Evolutionary conservation across 2,329 filamentous ascomycete genomes (phyloP), one percentile per base, ranked within the genome.

Genomic region (Claviceps sorghi): DNA sequence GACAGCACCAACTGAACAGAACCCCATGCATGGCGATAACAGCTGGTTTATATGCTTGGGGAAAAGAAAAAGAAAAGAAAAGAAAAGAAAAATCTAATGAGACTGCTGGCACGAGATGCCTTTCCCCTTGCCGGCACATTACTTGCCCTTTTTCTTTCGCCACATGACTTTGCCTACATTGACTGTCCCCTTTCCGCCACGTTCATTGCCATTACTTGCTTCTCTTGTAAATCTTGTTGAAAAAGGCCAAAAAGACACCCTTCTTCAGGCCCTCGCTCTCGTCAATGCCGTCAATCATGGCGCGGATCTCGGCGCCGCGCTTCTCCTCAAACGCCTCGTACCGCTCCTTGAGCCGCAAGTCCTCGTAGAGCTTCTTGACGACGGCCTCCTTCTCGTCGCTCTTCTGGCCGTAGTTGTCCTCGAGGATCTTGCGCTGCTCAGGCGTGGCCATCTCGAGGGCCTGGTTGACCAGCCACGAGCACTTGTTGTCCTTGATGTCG

Each of bases 401-500:
- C 78, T 97, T 98, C 66, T 82, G 82, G 60, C 93, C 93, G 69
- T 98, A 98, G 75, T 95, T 91, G 53, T 88, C 81, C 65, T 96
- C 88, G 50, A 98, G 82, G 41, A 94, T 70, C 71, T 86, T 78
- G 65, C 89, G 83, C 78, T 98, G 93, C 67, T 91, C 88, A 1
- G 88, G 82, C 2, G 79, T 90, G 58, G 80, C 86, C 56, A 84
- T 78, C 67, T 82, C 78, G 54, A 98, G 77, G 47, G 93, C 93
- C 72, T 95, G 84, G 78, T 98, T 98, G 70, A 98, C 80, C 55
- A 98, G 75, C 93, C 93, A 98, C 43, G 88, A 94, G 78, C 93
- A 98, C 79, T 98, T 98, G 80, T 98, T 98, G 74, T 98, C 93
- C 77, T 90, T 84, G 69, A 98, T 98, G 65, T 98, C 93, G 55